Base-by-base conservation (phyloP, 768 basidiomycete species). In the Mycena vulgaris region DNA sequence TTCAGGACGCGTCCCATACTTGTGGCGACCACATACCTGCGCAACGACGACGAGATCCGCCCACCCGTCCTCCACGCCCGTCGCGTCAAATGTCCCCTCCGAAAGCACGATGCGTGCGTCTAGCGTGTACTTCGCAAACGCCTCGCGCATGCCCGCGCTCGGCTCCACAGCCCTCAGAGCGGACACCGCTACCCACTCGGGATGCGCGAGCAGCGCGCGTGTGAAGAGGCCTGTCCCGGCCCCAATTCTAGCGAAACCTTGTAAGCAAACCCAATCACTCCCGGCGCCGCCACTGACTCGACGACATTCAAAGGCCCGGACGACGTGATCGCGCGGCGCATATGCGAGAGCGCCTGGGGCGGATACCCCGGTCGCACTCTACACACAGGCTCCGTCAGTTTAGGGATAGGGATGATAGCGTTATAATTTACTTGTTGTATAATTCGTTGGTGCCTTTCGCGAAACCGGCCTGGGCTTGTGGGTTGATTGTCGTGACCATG, bases 221-320 rank as follows among this genome's bases (percentile, higher is more conserved):
- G 90, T 88, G 75, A 90, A 92, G 57, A 92, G 83, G 23, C 91
- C 91, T 2, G 91, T 92, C 28, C 91, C 91, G 2, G 87, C 78
- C 27, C 89, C 91, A 35, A 89, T 81, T 70, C 88, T 90, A 16
- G n/a, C 1, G 25, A 35, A 30, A 30, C 17, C 4, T 21, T 8
- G 55, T 49, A 27, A 63, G 63, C 21, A 21, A 59, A 17, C 35
- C 11, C 48, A 56, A 39, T 55, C 19, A 6, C n/a, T 7, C 2
- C 17, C 58, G 56, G 60, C 49, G 57, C 16, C 30, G 25, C 28
- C n/a, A 74, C 87, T 75, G 68, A 90, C 89, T 89, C 88, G 68
- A 89, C 83, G 30, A 89, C 72, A 60, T 87, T 84, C 25, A 87
- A 79, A 1, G 71, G 68, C 27, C 80, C 49, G 16, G 74, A 67